Conservation (phyloP, 345 rosid species). For the Populus simonii region DNA sequence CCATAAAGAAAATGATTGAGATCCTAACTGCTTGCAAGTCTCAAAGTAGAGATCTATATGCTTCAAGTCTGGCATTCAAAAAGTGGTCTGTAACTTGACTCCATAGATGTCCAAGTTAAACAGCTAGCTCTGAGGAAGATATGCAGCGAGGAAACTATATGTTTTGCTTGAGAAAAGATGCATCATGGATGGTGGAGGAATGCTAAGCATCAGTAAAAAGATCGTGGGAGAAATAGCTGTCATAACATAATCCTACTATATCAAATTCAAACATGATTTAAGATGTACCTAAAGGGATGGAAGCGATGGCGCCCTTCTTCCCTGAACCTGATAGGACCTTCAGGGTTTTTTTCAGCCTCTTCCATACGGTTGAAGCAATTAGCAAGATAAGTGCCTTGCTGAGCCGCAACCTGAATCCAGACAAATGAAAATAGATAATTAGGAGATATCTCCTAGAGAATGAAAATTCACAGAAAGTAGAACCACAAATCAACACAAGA, state of each 20-base stretch:
- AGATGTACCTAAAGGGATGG: slow-evolving; percentile 76
- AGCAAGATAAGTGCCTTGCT: slow-evolving; percentile 89
- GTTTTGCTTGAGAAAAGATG: background rate
- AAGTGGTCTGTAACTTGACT: background rate
- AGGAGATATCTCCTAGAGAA: background rate
- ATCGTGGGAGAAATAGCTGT: background rate
- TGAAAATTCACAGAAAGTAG: background rate
- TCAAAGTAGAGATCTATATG: background rate
- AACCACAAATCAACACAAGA: slow-evolving; percentile 2
- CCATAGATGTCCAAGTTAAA: background rate
- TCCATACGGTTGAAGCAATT: slow-evolving; percentile 95
- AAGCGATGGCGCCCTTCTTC: slow-evolving; percentile 95
- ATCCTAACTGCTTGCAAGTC: background rate
- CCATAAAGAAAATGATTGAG: background rate
- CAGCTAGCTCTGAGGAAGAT: background rate
- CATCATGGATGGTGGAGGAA: background rate
- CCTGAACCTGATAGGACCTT: slow-evolving; percentile 93
- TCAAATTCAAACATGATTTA: background rate
- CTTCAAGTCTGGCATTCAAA: background rate
- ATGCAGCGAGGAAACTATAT: background rate
- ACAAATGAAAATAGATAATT: background rate
- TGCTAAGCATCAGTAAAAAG: background rate
- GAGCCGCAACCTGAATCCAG: slow-evolving; percentile 75
- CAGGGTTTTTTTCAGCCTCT: slow-evolving; percentile 73
- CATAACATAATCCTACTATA: background rate